Percentiles rank a stretch among this genome's conserved stretches.
Conservation (phyloP, 805 yeast genomes). For the Saturnispora saitoi region DNA sequence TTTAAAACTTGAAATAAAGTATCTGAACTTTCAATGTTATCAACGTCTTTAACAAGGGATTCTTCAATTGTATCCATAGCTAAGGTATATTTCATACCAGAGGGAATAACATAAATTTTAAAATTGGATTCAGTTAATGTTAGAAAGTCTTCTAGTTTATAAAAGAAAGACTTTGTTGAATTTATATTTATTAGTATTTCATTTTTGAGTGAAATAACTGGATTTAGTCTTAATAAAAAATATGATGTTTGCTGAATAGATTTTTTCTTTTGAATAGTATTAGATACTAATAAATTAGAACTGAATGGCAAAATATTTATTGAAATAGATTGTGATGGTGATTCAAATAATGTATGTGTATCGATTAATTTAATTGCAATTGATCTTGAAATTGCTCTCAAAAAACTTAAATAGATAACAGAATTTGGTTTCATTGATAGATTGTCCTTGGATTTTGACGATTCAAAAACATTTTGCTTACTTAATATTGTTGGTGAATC, state of each 20-base stretch:
- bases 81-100: conserved; percentile 4
- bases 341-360: conserved; percentile 16
- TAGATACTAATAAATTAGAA: conserved; percentile 31
- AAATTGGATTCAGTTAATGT: conserved; percentile 3
- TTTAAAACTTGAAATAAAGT: conserved; percentile 59
- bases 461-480: background rate
- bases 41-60: conserved; percentile 3
- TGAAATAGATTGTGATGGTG: conserved; percentile 21
- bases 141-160: conserved; percentile 30
- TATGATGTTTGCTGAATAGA: conserved; percentile 11
- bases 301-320: conserved; percentile 42
- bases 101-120: conserved; percentile 1
- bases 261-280: conserved; percentile 18
- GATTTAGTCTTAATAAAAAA: conserved; percentile 36
- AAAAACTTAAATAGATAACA: conserved; percentile 36
- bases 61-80: background rate
- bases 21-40: conserved; percentile 33
- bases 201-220: conserved; percentile 39
- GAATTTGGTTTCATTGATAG: conserved; percentile 22
- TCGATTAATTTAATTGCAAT: conserved; percentile 23
- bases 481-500: conserved; percentile 15
- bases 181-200: conserved; percentile 34
- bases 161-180: conserved; percentile 15
- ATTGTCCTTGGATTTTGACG: background rate
- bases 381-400: conserved; percentile 41